These are phyloP conservation scores for Picea abies DNA, from an alignment of 83 land plant species.

Conservation along the genomic window DNA sequence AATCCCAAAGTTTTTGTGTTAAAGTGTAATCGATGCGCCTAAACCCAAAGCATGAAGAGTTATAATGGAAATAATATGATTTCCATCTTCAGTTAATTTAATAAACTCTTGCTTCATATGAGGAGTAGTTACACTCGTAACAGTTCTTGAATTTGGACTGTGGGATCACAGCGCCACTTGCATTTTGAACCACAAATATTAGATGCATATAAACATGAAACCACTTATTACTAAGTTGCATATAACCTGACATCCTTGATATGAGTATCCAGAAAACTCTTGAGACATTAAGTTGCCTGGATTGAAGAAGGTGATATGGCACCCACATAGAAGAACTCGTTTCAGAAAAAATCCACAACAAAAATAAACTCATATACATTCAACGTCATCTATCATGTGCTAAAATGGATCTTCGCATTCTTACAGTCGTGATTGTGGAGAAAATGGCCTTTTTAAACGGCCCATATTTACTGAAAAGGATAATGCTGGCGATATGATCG, in stretches of 20 bases:
- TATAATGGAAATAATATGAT: neutral
- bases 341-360: neutral
- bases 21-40: neutral
- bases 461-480: constrained; percentile 16
- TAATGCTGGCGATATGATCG: constrained; percentile 15
- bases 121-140: neutral
- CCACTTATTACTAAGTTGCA: neutral
- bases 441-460: constrained; percentile 12
- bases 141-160: neutral
- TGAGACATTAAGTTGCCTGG: neutral
- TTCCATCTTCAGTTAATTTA: neutral
- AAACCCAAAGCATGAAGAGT: neutral
- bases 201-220: neutral
- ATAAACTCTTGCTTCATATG: neutral
- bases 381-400: too few species aligned
- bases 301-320: neutral
- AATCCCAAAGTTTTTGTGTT: neutral
- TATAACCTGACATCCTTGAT: neutral
- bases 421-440: constrained; percentile 20
- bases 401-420: neutral
- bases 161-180: neutral
- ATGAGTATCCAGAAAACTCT: neutral
- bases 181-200: neutral
- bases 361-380: too few species aligned
- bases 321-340: neutral